These are phyloP conservation scores for Yueomyces sinensis DNA, from an alignment of 805 yeast genomes.

Conservation along the genomic window DNA sequence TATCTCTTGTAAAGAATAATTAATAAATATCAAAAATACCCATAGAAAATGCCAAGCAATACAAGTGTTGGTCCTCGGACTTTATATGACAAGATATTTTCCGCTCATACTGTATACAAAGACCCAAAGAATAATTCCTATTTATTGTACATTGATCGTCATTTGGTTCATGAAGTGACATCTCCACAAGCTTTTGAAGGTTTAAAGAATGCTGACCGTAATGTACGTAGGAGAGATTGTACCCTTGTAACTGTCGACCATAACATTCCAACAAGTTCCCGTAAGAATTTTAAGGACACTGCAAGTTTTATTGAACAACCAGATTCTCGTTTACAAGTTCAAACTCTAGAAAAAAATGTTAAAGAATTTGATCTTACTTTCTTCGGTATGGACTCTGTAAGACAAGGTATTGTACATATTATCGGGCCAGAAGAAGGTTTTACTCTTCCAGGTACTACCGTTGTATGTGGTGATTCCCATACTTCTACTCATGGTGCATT, in stretches of 20 bases:
- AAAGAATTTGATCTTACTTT: conserved; percentile 79
- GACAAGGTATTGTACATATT: conserved; percentile 98
- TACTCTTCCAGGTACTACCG: conserved; percentile 96
- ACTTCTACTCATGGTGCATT: conserved; percentile 99
- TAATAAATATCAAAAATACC: too few relatives aligned
- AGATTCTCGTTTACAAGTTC: conserved; percentile 86
- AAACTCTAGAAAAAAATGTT: conserved; percentile 87
- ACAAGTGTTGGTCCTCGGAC: too few relatives aligned
- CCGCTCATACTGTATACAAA: conserved; percentile 83
- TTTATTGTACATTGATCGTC: conserved; percentile 88
- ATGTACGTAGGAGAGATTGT: conserved; percentile 83
- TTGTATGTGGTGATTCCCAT: conserved; percentile 98
- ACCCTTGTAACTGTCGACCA: conserved; percentile 93
- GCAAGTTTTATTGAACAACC: conserved; percentile 76
- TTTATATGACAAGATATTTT: conserved; percentile 90
- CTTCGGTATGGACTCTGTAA: conserved; percentile 85
- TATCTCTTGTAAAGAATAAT: too few relatives aligned
- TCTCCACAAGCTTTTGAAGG: conserved; percentile 99
- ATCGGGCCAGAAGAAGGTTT: conserved; percentile 99
- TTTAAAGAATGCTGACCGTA: conserved; percentile 71
- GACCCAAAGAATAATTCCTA: conserved; percentile 72
- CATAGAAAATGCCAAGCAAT: not conserved
- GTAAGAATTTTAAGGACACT: conserved; percentile 60
- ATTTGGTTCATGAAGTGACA: conserved; percentile 95
- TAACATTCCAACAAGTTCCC: conserved; percentile 91